These are phyloP conservation scores for Rosa chinensis DNA, from an alignment of 306 rosid genomes.

Conservation along the genomic window DNA sequence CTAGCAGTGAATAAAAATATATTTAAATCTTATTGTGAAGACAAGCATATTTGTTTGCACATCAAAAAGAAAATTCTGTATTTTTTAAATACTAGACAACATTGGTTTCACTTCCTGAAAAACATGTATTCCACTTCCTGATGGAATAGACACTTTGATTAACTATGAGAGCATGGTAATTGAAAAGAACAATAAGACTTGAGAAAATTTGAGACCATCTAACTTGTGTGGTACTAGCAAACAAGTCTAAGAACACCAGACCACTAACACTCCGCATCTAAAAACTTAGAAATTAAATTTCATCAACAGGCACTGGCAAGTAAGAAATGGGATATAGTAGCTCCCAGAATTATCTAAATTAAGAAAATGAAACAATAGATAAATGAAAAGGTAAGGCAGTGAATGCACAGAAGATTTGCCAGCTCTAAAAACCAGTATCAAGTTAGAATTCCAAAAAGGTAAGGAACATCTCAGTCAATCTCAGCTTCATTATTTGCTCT, in stretches of 20 bases:
- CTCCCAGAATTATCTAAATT: neutral
- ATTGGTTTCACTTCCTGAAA: neutral
- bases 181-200: neutral
- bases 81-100: neutral
- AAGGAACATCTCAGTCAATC: slow-evolving; percentile 16
- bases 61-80: neutral
- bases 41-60: neutral
- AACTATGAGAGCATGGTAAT: neutral
- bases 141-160: neutral
- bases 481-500: neutral
- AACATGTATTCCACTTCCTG: neutral
- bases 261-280: neutral
- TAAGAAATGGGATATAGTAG: neutral
- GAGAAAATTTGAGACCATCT: neutral
- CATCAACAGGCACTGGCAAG: neutral
- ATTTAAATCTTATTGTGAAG: neutral
- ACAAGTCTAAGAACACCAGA: neutral
- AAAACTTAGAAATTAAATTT: neutral
- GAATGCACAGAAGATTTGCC: neutral
- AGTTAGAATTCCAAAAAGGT: neutral
- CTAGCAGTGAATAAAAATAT: neutral
- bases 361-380: slow-evolving; percentile 2
- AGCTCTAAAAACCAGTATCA: neutral
- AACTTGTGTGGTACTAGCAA: neutral
- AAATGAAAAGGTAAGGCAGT: neutral